These are phyloP conservation scores for Starmerella stigmatis DNA, from an alignment of 805 yeast species.

Conservation along the genomic window DNA sequence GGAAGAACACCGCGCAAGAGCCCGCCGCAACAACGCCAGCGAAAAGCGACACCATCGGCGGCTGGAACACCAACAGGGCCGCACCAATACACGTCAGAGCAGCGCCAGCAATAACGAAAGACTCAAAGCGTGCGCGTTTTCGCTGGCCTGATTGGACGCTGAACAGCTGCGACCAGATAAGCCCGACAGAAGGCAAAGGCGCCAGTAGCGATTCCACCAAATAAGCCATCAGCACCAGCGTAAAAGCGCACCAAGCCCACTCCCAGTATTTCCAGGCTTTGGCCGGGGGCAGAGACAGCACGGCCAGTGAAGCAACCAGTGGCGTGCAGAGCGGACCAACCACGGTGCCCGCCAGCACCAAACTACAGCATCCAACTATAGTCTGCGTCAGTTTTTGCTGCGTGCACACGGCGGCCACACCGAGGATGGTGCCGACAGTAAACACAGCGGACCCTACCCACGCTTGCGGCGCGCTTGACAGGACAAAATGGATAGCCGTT, in stretches of 20 bases:
- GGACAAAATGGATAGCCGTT: constrained; percentile 7
- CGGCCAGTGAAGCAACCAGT: constrained; percentile 8
- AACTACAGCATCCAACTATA: constrained; percentile 3
- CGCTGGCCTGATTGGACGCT: neutral
- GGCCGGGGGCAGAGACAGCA: constrained; percentile 14
- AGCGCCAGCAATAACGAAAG: neutral
- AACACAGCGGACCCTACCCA: constrained; percentile 3
- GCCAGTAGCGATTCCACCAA: neutral
- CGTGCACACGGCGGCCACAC: constrained; percentile 4
- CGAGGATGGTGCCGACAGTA: constrained; percentile 10
- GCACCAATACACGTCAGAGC: neutral
- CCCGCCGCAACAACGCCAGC: constrained; percentile 9
- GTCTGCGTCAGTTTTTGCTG: neutral
- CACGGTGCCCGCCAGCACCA: constrained; percentile 11
- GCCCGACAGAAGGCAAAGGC: neutral
- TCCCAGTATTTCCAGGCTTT: neutral
- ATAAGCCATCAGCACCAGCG: neutral
- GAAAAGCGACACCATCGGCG: neutral
- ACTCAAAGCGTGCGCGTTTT: neutral
- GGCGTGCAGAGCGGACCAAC: constrained; percentile 10
- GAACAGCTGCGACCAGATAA: constrained; percentile 11
- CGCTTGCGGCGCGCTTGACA: neutral
- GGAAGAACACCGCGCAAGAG: constrained; percentile 12
- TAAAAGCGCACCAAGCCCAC: constrained; percentile 2
- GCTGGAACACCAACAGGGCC: neutral